phyloP scores from a whole-genome alignment of 768 basidiomycete genomes.

The Pleurotus tuoliensis region DNA sequence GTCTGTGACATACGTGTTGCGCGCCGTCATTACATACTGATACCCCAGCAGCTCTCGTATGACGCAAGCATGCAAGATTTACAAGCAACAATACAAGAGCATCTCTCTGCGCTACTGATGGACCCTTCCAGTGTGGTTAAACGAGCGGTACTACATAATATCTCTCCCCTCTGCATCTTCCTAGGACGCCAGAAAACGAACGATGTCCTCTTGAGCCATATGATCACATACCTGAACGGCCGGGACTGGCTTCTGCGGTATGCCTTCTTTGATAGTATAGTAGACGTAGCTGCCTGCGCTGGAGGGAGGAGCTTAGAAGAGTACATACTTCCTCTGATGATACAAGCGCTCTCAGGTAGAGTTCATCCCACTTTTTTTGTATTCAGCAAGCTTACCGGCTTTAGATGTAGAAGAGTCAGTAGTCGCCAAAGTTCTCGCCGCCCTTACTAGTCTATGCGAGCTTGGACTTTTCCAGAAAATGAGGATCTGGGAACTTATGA shows the following conservation, averaged over 20 bases:
- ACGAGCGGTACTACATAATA: constrained; percentile 82
- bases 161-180: constrained; percentile 89
- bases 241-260: constrained; percentile 88
- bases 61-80: constrained; percentile 85
- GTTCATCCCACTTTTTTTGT: background rate
- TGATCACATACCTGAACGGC: constrained; percentile 86
- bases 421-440: constrained; percentile 82
- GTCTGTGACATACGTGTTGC: constrained; percentile 30
- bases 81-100: constrained; percentile 81
- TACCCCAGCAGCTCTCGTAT: constrained; percentile 70
- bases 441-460: constrained; percentile 86
- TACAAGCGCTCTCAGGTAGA: constrained; percentile 89
- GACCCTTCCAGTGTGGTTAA: constrained; percentile 89
- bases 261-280: constrained; percentile 94
- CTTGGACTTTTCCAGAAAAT: constrained; percentile 89
- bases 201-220: constrained; percentile 88
- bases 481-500: constrained; percentile 97
- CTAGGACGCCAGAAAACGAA: constrained; percentile 91
- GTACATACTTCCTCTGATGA: constrained; percentile 95
- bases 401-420: constrained; percentile 94
- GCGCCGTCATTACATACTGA: background rate
- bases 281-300: constrained; percentile 92
- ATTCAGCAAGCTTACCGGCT: constrained; percentile 3
- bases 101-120: constrained; percentile 80
- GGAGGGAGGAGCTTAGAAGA: constrained; percentile 91